A percentile compares a stretch with the other conserved stretches of the same genome.
Conservation (phyloP, 495 filamentous ascomycete genomes). For the Daldinia bambusicola region DNA sequence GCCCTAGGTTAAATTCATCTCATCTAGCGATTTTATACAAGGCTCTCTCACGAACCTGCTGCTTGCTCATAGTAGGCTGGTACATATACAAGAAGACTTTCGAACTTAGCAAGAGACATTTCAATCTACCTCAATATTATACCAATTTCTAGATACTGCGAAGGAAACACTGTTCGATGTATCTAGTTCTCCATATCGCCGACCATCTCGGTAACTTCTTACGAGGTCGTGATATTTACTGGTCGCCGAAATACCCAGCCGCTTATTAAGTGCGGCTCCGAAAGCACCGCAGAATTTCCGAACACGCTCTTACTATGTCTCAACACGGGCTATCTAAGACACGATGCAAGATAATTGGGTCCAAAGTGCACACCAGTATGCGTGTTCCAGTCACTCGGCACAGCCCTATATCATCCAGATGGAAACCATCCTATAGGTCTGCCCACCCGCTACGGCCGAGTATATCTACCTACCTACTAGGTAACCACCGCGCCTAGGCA, state of each 20-base stretch:
- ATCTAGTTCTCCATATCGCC: background rate
- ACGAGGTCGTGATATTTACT: background rate
- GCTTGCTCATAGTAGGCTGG: background rate
- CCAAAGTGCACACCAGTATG: slow-evolving; percentile 14
- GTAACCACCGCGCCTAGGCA: no score
- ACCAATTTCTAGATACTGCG: no score
- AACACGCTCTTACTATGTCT: background rate
- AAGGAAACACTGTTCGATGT: background rate
- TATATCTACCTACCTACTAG: background rate
- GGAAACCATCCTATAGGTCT: slow-evolving; percentile 5
- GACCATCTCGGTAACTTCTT: background rate
- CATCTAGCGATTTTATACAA: background rate
- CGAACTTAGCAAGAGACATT: background rate
- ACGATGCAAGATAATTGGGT: slow-evolving; percentile 16
- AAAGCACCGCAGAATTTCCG: background rate
- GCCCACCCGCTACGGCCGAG: background rate
- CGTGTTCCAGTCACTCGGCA: slow-evolving; percentile 29
- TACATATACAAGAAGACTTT: background rate
- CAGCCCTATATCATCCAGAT: slow-evolving; percentile 30
- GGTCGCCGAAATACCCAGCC: background rate
- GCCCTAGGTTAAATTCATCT: background rate
- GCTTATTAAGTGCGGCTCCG: background rate
- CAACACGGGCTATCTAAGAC: slow-evolving; percentile 12
- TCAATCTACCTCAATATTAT: no score
- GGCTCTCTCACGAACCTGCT: background rate